Percentiles rank a stretch among this genome's conserved stretches.
Evolutionary conservation across 192 early-diverging fungal species (phyloP).

Genomic region (Backusella circina): DNA sequence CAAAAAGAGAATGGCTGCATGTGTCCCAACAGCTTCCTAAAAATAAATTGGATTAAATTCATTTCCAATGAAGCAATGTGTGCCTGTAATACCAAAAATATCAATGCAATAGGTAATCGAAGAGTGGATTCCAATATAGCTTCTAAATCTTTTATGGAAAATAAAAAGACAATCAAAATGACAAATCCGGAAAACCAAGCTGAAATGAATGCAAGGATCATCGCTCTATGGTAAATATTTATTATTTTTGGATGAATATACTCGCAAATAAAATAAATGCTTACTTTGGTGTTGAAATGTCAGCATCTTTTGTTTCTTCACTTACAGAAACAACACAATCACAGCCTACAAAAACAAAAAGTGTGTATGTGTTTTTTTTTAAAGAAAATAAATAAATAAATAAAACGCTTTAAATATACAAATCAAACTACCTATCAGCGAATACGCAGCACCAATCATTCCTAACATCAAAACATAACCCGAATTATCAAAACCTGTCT

Average conservation of each 20-base stretch:
- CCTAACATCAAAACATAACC: constrained; percentile 28
- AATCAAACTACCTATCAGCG: constrained; percentile 22
- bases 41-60: neutral
- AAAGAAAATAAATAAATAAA: neutral
- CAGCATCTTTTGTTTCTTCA: constrained; percentile 33
- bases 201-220: constrained; percentile 17
- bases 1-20: constrained; percentile 33
- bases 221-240: constrained; percentile 13
- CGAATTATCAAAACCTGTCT: constrained; percentile 27
- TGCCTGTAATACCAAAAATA: constrained; percentile 20
- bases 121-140: constrained; percentile 1
- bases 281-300: constrained; percentile 25
- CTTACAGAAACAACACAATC: constrained; percentile 29
- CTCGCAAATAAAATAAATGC: neutral
- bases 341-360: constrained; percentile 16
- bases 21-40: constrained; percentile 42
- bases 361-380: too few relatives aligned
- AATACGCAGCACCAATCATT: constrained; percentile 30
- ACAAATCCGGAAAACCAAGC: constrained; percentile 28
- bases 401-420: neutral
- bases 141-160: constrained; percentile 32
- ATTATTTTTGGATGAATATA: neutral
- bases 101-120: constrained; percentile 24
- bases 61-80: neutral
- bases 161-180: constrained; percentile 17